Evolutionary conservation across 768 basidiomycete genomes (phyloP).

Genomic region (Leccinum subtestaceum): DNA sequence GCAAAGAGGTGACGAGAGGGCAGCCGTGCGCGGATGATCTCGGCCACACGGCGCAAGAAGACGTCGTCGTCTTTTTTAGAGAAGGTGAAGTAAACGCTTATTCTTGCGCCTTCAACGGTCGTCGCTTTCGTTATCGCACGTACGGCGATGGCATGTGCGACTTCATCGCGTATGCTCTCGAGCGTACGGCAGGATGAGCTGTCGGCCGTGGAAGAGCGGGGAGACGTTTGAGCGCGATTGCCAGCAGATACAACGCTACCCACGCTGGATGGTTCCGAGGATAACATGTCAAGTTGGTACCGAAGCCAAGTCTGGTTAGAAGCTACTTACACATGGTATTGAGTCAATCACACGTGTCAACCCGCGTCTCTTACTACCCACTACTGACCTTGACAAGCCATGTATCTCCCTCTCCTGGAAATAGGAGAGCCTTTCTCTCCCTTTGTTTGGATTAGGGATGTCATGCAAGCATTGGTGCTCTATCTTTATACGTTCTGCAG

Average conservation of each 20-base stretch:
- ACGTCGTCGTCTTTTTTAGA: constrained; percentile 53
- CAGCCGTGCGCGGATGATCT: constrained; percentile 42
- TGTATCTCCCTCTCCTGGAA: constrained; percentile 24
- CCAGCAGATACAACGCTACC: constrained; percentile 3
- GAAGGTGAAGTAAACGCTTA: constrained; percentile 61
- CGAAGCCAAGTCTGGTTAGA: too few relatives aligned
- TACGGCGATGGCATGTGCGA: constrained; percentile 55
- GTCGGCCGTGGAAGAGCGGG: constrained; percentile 1
- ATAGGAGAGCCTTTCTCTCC: constrained; percentile 14
- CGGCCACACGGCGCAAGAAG: constrained; percentile 57
- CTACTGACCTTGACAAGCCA: not conserved
- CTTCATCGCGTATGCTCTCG: constrained; percentile 59
- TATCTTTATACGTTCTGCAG: constrained; percentile 44
- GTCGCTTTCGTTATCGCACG: constrained; percentile 51
- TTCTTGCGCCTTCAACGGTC: constrained; percentile 49
- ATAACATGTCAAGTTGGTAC: constrained; percentile 14
- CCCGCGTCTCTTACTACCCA: not conserved
- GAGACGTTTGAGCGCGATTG: not conserved
- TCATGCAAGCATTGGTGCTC: constrained; percentile 40
- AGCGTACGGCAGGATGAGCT: constrained; percentile 41
- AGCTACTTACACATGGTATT: too few relatives aligned
- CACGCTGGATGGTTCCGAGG: constrained; percentile 29
- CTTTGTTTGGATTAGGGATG: constrained; percentile 32
- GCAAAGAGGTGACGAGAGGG: constrained; percentile 50
- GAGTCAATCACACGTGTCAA: not conserved